Percentiles rank a stretch among this genome's conserved stretches.
phyloP scores from a whole-genome alignment of 2,329 filamentous ascomycete species.

The Penicillium glabrum region DNA sequence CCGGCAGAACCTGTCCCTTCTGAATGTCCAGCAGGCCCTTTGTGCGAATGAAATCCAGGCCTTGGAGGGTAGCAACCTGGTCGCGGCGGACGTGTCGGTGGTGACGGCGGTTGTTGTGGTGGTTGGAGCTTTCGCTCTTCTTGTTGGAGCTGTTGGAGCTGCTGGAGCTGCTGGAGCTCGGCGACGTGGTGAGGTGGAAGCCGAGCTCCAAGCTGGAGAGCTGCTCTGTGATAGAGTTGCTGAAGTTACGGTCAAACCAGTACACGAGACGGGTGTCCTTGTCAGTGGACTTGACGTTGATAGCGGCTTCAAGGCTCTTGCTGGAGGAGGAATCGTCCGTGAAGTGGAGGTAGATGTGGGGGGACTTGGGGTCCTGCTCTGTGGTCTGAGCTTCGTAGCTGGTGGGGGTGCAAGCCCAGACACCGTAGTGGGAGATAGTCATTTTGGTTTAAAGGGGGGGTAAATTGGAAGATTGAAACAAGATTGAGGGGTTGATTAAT shows the following conservation, averaged over 20 bases:
- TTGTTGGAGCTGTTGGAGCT: background rate
- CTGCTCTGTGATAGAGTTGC: slow-evolving; percentile 25
- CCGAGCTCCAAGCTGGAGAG: slow-evolving; percentile 23
- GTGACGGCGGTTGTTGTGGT: slow-evolving; percentile 19
- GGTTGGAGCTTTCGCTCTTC: background rate
- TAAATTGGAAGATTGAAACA: background rate
- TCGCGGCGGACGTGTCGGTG: slow-evolving; percentile 3
- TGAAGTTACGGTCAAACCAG: slow-evolving; percentile 31
- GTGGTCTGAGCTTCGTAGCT: slow-evolving; percentile 15
- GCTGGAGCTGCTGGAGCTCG: background rate
- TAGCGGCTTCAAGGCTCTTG: slow-evolving; percentile 26
- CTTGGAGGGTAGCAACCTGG: slow-evolving; percentile 18
- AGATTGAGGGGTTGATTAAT: no score
- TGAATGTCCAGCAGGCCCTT: slow-evolving; percentile 20
- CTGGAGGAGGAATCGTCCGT: slow-evolving; percentile 15
- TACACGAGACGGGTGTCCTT: slow-evolving; percentile 31
- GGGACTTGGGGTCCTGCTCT: slow-evolving; percentile 21
- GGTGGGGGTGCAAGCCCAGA: slow-evolving; percentile 20
- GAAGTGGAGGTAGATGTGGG: slow-evolving; percentile 34
- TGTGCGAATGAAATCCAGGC: slow-evolving; percentile 16
- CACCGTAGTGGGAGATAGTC: slow-evolving; percentile 21
- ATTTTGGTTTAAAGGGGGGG: background rate
- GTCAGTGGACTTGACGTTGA: slow-evolving; percentile 35
- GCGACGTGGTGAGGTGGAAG: slow-evolving; percentile 22
- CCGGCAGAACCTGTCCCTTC: slow-evolving; percentile 28